Conservation (phyloP, 2,329 filamentous ascomycete species). For the Fusarium torreyae region DNA sequence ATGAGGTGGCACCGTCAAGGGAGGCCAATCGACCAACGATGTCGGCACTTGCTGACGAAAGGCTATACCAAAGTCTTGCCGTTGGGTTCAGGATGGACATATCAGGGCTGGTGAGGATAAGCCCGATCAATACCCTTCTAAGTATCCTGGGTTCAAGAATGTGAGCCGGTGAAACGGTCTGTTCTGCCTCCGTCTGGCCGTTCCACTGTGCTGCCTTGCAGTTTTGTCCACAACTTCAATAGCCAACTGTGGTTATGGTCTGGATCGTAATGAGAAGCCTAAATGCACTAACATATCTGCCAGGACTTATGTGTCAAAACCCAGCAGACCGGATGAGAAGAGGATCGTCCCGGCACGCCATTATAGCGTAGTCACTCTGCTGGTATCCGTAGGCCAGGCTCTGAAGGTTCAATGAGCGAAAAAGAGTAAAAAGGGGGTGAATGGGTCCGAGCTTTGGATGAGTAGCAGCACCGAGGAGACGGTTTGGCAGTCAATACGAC, state of each 20-base stretch:
- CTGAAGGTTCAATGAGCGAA: constrained; percentile 10
- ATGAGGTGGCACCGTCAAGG: background rate
- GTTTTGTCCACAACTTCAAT: background rate
- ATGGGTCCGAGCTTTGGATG: constrained; percentile 29
- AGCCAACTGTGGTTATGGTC: background rate
- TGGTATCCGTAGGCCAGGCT: constrained; percentile 30
- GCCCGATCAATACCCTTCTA: constrained; percentile 10
- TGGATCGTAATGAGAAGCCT: background rate
- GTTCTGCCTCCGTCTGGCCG: background rate
- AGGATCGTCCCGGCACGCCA: constrained; percentile 45
- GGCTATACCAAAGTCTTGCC: constrained; percentile 19
- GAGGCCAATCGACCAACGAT: constrained; percentile 14
- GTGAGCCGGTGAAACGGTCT: constrained; percentile 2
- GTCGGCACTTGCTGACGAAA: constrained; percentile 32
- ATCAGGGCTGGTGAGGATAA: background rate
- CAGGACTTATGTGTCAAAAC: constrained; percentile 13
- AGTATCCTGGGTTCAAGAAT: constrained; percentile 2
- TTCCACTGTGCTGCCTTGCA: constrained; percentile 2
- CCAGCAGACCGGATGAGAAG: constrained; percentile 43
- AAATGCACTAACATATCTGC: background rate
- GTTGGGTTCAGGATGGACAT: background rate
- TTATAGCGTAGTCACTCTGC: constrained; percentile 40
- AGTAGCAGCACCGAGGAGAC: constrained; percentile 25
- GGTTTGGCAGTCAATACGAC: constrained; percentile 37
- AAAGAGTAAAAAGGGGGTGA: constrained; percentile 6